These are phyloP conservation scores for Arachis hypogaea DNA, from an alignment of 306 rosid genomes.

Conservation along the genomic window DNA sequence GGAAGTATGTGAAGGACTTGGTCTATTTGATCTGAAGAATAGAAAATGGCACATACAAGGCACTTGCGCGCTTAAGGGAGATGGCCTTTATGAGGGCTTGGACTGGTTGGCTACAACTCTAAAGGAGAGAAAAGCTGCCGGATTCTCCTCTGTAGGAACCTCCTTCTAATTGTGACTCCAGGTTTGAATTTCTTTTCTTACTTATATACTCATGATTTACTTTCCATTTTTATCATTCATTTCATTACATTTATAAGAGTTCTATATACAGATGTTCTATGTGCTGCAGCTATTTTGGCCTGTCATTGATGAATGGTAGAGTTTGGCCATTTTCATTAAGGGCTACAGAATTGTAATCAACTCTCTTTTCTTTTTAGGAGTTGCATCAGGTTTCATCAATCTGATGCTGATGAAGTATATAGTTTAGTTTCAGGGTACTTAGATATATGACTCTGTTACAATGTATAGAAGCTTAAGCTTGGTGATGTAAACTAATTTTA, in stretches of 20 bases:
- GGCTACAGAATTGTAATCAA: constrained; percentile 37
- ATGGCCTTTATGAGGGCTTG: constrained; percentile 95
- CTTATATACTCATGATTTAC: constrained; percentile 24
- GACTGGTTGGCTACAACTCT: constrained; percentile 93
- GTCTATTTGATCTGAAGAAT: constrained; percentile 85
- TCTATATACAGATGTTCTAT: neutral
- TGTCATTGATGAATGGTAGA: constrained; percentile 19
- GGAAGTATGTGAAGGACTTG: constrained; percentile 97
- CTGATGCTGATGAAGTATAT: constrained; percentile 30
- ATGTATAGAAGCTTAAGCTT: constrained; percentile 44
- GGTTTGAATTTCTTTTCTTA: constrained; percentile 34
- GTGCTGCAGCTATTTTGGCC: constrained; percentile 39
- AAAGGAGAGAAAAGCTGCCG: constrained; percentile 83
- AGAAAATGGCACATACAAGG: constrained; percentile 99
- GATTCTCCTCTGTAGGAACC: constrained; percentile 78
- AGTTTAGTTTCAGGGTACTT: constrained; percentile 31
- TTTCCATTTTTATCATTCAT: constrained; percentile 10
- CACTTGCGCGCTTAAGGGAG: constrained; percentile 86
- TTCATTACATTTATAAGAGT: neutral
- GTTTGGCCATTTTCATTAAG: constrained; percentile 34
- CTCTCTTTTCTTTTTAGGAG: constrained; percentile 19
- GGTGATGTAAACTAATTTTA: constrained; percentile 30
- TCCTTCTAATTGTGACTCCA: constrained; percentile 57
- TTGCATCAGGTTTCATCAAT: constrained; percentile 31
- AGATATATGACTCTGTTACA: constrained; percentile 34